phyloP scores from a whole-genome alignment of 2,329 filamentous ascomycete genomes.

The Gaeumannomyces sp. region DNA sequence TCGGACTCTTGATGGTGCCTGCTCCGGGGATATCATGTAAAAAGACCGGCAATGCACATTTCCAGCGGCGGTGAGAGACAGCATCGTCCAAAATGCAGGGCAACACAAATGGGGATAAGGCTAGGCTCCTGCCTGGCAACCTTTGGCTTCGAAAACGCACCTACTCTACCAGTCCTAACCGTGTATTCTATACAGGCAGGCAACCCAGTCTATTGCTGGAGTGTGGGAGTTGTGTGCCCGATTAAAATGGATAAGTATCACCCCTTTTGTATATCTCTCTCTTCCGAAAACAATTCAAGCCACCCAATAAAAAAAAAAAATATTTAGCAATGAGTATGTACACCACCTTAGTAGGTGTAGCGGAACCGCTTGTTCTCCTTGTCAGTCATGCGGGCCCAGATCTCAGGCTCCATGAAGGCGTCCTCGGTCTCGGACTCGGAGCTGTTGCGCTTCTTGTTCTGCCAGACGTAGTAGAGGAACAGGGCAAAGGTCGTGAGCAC shows the following conservation, averaged over 20 bases:
- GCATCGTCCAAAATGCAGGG: too few species aligned
- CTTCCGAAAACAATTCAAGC: not conserved
- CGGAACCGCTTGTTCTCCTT: slow-evolving; percentile 47
- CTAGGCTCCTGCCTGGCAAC: too few species aligned
- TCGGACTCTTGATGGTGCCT: too few species aligned
- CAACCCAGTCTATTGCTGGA: not conserved
- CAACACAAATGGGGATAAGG: too few species aligned
- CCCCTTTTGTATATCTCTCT: not conserved
- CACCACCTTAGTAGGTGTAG: slow-evolving; percentile 7
- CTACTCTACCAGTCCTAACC: too few species aligned
- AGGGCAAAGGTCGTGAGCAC: slow-evolving; percentile 32
- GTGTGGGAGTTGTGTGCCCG: not conserved
- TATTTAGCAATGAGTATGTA: not conserved
- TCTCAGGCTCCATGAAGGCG: slow-evolving; percentile 30
- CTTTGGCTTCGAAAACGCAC: too few species aligned
- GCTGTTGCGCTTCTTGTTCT: slow-evolving; percentile 29
- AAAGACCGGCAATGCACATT: too few species aligned
- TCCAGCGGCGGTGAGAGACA: too few species aligned
- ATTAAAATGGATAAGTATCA: not conserved
- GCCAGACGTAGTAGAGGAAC: slow-evolving; percentile 41
- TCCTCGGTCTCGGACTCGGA: slow-evolving; percentile 25
- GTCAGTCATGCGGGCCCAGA: slow-evolving; percentile 44
- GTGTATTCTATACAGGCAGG: not conserved
- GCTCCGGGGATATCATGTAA: too few species aligned
- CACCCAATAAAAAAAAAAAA: not conserved